These are phyloP conservation scores for Auriscalpium vulgare DNA, from an alignment of 768 basidiomycete species.

Conservation along the genomic window DNA sequence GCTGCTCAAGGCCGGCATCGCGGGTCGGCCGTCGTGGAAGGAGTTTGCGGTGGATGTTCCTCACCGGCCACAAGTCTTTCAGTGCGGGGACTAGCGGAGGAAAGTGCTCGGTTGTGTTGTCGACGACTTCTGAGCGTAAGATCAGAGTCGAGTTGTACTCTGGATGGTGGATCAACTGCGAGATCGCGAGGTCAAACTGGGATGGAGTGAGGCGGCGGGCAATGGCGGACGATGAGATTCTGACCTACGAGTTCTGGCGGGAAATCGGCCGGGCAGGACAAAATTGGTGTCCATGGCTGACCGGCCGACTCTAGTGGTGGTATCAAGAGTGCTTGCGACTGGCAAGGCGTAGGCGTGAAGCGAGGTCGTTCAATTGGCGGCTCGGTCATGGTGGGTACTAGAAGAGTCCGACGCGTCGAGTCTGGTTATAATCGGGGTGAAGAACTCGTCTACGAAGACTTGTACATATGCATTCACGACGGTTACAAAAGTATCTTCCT, in stretches of 20 bases:
- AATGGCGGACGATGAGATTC: not conserved
- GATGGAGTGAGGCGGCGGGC: not conserved
- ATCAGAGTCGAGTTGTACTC: slow-evolving; percentile 92
- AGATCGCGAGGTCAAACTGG: slow-evolving; percentile 68
- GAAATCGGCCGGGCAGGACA: slow-evolving; percentile 25
- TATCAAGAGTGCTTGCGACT: too few relatives aligned
- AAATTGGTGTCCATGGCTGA: slow-evolving; percentile 21
- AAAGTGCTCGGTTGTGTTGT: slow-evolving; percentile 27
- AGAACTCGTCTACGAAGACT: too few relatives aligned
- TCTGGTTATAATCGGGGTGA: too few relatives aligned
- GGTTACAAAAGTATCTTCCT: too few relatives aligned
- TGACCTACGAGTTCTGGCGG: slow-evolving; percentile 23
- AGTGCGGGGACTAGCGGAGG: slow-evolving; percentile 28
- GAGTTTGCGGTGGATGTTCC: slow-evolving; percentile 56
- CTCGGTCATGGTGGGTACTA: too few relatives aligned
- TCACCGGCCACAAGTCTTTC: slow-evolving; percentile 31
- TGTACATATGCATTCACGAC: too few relatives aligned
- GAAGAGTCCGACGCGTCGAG: too few relatives aligned
- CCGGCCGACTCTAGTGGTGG: not conserved
- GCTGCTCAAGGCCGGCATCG: slow-evolving; percentile 67
- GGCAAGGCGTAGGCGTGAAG: too few relatives aligned
- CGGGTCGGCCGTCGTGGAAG: slow-evolving; percentile 74
- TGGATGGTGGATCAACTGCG: slow-evolving; percentile 76
- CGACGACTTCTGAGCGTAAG: slow-evolving; percentile 67
- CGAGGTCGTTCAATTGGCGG: too few relatives aligned